Evolutionary conservation across 2,329 filamentous ascomycete genomes (phyloP), one percentile per base, ranked within the genome.

Genomic region (Penicillium hesseltinei): DNA sequence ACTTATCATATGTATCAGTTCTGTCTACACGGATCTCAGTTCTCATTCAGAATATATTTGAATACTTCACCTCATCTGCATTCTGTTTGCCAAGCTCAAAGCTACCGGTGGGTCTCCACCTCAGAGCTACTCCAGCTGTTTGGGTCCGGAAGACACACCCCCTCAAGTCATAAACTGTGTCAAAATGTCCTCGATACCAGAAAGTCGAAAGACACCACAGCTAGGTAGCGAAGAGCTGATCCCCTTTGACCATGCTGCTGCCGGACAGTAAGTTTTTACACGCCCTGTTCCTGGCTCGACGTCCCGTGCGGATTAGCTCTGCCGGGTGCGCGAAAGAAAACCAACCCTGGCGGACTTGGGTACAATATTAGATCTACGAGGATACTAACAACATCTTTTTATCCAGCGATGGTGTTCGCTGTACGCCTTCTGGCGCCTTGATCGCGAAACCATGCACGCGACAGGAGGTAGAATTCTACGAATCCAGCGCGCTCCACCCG

Each of bases 361-460:
- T 8, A 11, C 31, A 3, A 35, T 36, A 35, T 35, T 3, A 15
- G 2, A 47, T 47, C 3, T 25, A n/a, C 9, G 15, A 31, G 38
- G 2, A 55, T 55, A 9, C 45, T 65, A 25, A 55, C 43, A 35
- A 53, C 8, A 40, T 39, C 31, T 56, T 11, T 38, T 23, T 59
- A 47, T 60, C 61, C 71, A 97, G 92, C 77, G 92, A 95, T 65
- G 94, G 94, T 63, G 93, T 96, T 46, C 84, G 96, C 67, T 92
- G 88, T 71, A 91, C 96, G 70, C 81, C 84, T 54, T 86, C 90
- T 52, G 94, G 94, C 71, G 85, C 89, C 62, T 81, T 97, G 35
- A 90, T 99, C 72, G 91, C 97, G 71, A 99, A 99, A 77, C 94
- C 94, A 19, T 97, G 93, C 75, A 96, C 90, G 0, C 78, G 86